Base-by-base conservation (phyloP, 148 eudicot genomes). In the Chenopodium berlandieri region DNA sequence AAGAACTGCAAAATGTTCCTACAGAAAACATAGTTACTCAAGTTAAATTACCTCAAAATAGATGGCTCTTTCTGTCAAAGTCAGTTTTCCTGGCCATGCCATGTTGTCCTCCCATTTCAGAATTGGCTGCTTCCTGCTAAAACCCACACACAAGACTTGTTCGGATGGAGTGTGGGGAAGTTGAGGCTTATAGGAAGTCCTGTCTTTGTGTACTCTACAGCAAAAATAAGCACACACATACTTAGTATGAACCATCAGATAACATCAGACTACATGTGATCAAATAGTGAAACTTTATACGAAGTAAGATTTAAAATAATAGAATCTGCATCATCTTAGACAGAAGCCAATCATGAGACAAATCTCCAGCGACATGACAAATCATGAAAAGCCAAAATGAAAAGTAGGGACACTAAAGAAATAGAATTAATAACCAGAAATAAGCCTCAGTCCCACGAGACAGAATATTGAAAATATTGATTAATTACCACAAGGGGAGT, bases 31-130 rank as follows among this genome's bases (percentile, higher is more conserved):
- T 13, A 47, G 63, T 34, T 64, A 32, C 52, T 65, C 73, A 74
- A 56, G 37, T 30, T 71, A 23, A 78, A 67, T 30, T 89, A 94
- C 98, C 97, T 94, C 98, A 86, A 93, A 94, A 89, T 94, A 91
- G 22, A 94, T 92, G 72, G 97, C 94, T 76, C 80, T 91, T 79
- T 94, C 95, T 27, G 98, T 94, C 92, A 94, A 88, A 40, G 91
- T 91, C 78, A 93, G 85, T 83, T 91, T 91, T 82, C 98, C 98
- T 3, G 98, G 98, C 94, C 95, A 93, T 76, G 97, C 95, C 87
- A 93, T 89, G 89, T 93, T 91, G 77, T 90, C 89, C 80, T 94
- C 92, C 98, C 98, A 94, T 90, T 85, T 90, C 76, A 94, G 80
- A 60, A 94, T 94, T 79, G 97, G 97, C 77, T 90, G 95, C 89